Evolutionary conservation across 1,284 basidiomycete genomes (phyloP), one percentile per base, ranked within the genome.

Genomic region (Cutaneotrichosporon mucoides): DNA sequence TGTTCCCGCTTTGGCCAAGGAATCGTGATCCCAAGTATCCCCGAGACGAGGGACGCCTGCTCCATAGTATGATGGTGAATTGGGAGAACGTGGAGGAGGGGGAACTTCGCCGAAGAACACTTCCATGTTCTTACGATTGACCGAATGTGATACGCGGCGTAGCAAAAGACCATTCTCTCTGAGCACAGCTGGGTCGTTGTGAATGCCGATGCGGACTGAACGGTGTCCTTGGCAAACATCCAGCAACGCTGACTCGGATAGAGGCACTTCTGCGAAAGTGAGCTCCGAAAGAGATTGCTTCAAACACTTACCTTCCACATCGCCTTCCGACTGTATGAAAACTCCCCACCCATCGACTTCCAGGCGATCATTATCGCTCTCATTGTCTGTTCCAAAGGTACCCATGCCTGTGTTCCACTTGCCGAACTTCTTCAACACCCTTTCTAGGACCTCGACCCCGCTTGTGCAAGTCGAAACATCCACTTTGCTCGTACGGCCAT

Each of bases 261-360:
- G 79, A 0, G 89, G 84, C 67, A 84, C 84, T 44, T 81, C 88
- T 86, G 53, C 15, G n/a, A 6, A 10, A 10, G 48, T 55, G 9
- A 53, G 44, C 46, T n/a, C 35, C 33, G 5, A 53, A 34, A 4
- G 9, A 33, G 6, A 47, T 3, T 6, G 12, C 34, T 6, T 53
- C 24, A 24, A 24, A 6, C 15, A 72, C 83, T 62, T 68, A 88
- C 88, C 83, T 59, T 80, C 76, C 3, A 83, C 83, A 49, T 84
- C 83, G 12, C 50, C 84, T 81, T 11, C 81, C 81, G 72, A 88
- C 84, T 46, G 88, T 78, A 76, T 85, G 92, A 0, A 64, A 1
- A 92, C 87, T 13, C 86, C 89, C 90, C 92, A 96, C 0, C 91
- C 91, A 65, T 94, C 90, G 3, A 93, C 86, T 57, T 84, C 84